Base-by-base conservation (phyloP, 2,329 filamentous ascomycete species). In the Nothophoma quercina region DNA sequence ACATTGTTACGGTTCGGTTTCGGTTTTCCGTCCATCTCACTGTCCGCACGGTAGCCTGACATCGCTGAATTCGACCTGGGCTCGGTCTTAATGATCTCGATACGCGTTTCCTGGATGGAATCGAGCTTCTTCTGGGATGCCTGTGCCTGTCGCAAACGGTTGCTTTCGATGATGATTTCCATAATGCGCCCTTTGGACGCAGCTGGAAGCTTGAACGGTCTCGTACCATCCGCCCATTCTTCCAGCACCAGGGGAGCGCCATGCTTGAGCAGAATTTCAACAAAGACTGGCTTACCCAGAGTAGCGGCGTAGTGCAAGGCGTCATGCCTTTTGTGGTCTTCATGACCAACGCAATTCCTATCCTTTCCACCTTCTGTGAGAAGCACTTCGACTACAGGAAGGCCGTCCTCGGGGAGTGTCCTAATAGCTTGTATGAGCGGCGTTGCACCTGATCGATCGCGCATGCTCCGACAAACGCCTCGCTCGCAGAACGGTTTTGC, bases 391-490 rank as follows among this genome's bases (percentile, higher is more conserved):
- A 73, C 29, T 9, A 72, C 58, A 1, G 61, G 59, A 3, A 71
- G 6, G 0, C 69, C 70, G 6, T 71, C 64, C 38, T 68, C 67
- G 0, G 67, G 65, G 9, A 72, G 60, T 4, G 52, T 58, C 19
- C 62, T 71, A 28, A 69, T 46, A 2, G 70, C 70, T 22, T 63
- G 51, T 33, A 73, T 73, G n/a, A 73, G 65, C 19, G 70, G 68
- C 8, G 69, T 72, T 0, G 69, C 69, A 7, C 70, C 70, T 4
- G 64, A 65, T 30, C 60, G 54, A 48, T 73, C 67, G 16, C 70
- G 65, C 58, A 72, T 69, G 35, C 63, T 71, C 26, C 69, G 62
- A 42, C 69, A 70, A 2, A 68, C 57, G 26, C 68, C 68, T 26
- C 60, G 60, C 32, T 68, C 64, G 38, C 70, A 73, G 41, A 73